Conservation (phyloP, 371 early-diverging fungal genomes). For the Blakeslea trispora region DNA sequence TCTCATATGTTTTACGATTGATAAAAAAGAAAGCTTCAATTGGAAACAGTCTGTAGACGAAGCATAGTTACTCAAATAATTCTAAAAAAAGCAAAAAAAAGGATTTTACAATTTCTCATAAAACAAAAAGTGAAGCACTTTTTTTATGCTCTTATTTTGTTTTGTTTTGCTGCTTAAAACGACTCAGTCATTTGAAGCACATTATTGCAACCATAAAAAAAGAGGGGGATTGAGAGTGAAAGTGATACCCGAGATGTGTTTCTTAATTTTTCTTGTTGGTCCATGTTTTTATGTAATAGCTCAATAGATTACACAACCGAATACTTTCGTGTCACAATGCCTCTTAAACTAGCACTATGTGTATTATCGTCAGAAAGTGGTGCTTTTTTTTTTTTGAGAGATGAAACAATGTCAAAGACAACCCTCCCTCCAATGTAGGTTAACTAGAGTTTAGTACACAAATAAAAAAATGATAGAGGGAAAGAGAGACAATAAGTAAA, state of each 20-base stretch:
- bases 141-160: too few relatives aligned
- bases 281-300: neutral
- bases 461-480: neutral
- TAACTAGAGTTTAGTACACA: too few relatives aligned
- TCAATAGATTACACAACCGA: neutral
- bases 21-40: neutral
- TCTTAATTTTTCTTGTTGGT: constrained; percentile 2
- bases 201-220: too few relatives aligned
- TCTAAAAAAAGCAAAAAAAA: too few relatives aligned
- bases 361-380: neutral
- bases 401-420: too few relatives aligned
- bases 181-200: too few relatives aligned
- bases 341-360: neutral
- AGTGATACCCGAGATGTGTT: constrained; percentile 4
- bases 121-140: too few relatives aligned
- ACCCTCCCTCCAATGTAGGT: too few relatives aligned
- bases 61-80: too few relatives aligned
- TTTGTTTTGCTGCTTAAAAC: too few relatives aligned
- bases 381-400: neutral
- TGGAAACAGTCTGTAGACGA: too few relatives aligned
- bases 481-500: constrained; percentile 3
- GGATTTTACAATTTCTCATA: too few relatives aligned
- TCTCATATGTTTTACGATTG: neutral
- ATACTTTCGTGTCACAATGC: neutral
- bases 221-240: constrained; percentile 2